Percentiles rank a stretch among this genome's conserved stretches.
These are phyloP conservation scores for Coprinopsis cinerea DNA, from an alignment of 768 basidiomycete genomes.

Conservation along the genomic window DNA sequence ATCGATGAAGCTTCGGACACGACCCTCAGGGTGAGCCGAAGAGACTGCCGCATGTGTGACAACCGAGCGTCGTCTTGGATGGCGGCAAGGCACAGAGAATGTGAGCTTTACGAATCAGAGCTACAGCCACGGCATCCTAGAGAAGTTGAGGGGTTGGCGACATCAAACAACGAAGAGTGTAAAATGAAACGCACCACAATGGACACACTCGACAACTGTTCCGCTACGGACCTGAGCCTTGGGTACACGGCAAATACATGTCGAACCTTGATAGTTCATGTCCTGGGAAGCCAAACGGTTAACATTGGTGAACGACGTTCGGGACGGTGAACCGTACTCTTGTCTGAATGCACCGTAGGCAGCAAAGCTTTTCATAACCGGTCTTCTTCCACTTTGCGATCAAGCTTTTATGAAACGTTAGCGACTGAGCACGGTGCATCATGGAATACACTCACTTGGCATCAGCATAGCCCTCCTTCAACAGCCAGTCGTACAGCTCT, in stretches of 20 bases:
- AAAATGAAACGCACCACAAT: conserved; percentile 84
- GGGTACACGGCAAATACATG: conserved; percentile 96
- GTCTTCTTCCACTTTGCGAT: conserved; percentile 99
- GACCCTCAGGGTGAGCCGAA: neutral
- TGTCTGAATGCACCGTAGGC: conserved; percentile 94
- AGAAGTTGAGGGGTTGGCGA: conserved; percentile 9
- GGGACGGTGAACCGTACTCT: conserved; percentile 40
- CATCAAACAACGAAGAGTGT: neutral
- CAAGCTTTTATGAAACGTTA: conserved; percentile 45
- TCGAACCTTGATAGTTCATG: conserved; percentile 99
- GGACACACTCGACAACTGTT: conserved; percentile 92
- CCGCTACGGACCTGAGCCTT: conserved; percentile 88
- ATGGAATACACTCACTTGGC: conserved; percentile 63
- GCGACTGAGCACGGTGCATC: conserved; percentile 1
- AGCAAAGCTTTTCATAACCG: conserved; percentile 98
- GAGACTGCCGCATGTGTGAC: neutral
- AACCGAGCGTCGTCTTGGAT: neutral
- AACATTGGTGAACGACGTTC: conserved; percentile 2
- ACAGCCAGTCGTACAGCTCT: conserved; percentile 94
- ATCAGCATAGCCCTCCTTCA: conserved; percentile 97
- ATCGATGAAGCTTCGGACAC: no score
- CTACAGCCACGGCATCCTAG: conserved; percentile 88
- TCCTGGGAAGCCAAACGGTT: conserved; percentile 47
- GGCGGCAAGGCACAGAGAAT: neutral
- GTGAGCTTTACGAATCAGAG: conserved; percentile 59